Evolutionary conservation across 805 yeast genomes (phyloP), one percentile per base, ranked within the genome.

Genomic region (Pichia exigua): DNA sequence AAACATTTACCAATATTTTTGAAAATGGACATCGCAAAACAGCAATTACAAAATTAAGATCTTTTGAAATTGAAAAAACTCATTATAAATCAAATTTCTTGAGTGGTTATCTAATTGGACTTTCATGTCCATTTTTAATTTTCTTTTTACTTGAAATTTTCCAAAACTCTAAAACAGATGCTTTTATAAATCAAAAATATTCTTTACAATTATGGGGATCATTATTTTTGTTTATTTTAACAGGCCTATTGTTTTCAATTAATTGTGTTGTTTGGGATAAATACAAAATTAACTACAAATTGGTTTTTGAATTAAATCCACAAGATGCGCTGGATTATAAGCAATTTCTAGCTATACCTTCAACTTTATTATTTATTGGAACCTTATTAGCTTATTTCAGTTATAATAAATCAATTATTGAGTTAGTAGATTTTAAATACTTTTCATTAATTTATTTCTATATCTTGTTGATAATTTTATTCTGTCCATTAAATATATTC

Each of bases 151-250:
- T 44, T 2, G 20, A 44, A 20, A 32, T 46, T 20, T 20, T 13
- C 26, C 4, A 21, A 4, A 50, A 30, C 18, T 15, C n/a, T 4
- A 4, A 69, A 2, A 53, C 53, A 5, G 71, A 73, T 1, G 65
- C 63, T 2, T 64, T 78, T 4, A 79, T 81, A 0, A 85, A 83
- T 54, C 83, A 82, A 0, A 70, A 65, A 43, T 82, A 69, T 53
- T 60, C 90, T 48, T 66, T 92, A 38, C 98, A 95, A 59, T 73
- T 92, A 4, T 94, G 97, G 96, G 97, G 84, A 2, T 97, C 97
- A 1, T 89, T 88, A 65, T 77, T 88, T 59, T 62, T 91, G 54
- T 64, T 84, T 4, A 70, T 76, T 24, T 59, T 90, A n/a, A 74
- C 84, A 58, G 70, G 82, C 3, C 57, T 83, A 18, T 69, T 87